Evolutionary conservation across 352 stramenopile species (phyloP).

Genomic region (Thalassiosira mediterranea): DNA sequence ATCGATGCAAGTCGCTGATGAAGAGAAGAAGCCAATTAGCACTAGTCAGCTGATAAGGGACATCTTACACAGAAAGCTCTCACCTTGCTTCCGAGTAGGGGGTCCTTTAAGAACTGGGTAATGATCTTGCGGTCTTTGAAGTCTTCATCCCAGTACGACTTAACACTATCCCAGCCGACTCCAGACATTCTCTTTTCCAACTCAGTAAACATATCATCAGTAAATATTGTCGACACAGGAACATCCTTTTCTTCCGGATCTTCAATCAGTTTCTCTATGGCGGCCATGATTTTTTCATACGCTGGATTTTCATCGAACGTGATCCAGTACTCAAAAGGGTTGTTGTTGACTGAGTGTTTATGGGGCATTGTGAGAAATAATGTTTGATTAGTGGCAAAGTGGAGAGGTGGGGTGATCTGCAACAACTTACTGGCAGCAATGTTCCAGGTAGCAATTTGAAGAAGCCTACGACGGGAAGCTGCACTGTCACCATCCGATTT

Average conservation of each 20-base stretch:
- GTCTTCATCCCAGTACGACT: conserved; percentile 82
- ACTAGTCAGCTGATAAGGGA: too few relatives aligned
- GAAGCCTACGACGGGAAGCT: too few relatives aligned
- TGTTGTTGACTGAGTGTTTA: too few relatives aligned
- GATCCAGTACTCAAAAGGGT: conserved; percentile 90
- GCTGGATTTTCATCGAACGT: conserved; percentile 81
- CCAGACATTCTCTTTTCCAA: conserved; percentile 69
- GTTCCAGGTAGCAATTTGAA: conserved; percentile 84
- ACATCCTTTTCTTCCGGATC: conserved; percentile 80
- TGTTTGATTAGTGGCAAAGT: too few relatives aligned
- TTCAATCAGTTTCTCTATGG: conserved; percentile 85
- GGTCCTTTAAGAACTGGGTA: too few relatives aligned
- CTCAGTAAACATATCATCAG: conserved; percentile 81
- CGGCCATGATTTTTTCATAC: conserved; percentile 86
- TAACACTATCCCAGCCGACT: conserved; percentile 74
- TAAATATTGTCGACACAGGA: conserved; percentile 82
- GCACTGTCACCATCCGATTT: too few relatives aligned
- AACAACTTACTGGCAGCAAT: conserved; percentile 88
- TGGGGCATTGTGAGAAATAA: too few relatives aligned
- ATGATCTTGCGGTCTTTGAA: conserved; percentile 85
- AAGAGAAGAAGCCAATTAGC: too few relatives aligned
- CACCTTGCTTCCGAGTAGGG: too few relatives aligned
- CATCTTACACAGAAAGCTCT: too few relatives aligned
- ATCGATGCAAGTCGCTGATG: conserved; percentile 85
- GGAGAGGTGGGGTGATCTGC: too few relatives aligned